Evolutionary conservation across 768 basidiomycete species (phyloP).

Genomic region (Boletus sensibilis): DNA sequence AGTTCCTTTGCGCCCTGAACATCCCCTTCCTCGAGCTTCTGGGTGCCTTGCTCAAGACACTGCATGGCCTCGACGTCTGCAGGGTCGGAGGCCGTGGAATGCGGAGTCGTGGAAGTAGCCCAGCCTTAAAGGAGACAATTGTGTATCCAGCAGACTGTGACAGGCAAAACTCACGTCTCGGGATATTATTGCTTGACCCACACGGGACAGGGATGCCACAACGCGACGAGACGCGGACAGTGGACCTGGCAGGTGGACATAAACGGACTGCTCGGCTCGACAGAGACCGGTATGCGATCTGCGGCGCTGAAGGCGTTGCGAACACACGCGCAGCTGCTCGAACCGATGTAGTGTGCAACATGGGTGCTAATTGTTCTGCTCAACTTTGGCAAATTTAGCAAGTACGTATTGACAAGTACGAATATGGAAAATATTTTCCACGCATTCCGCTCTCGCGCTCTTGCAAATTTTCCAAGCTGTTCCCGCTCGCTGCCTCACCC

Average conservation of each 20-base stretch:
- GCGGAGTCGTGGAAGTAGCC: slow-evolving; percentile 77
- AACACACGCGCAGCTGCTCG: slow-evolving; percentile 20
- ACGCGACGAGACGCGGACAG: slow-evolving; percentile 9
- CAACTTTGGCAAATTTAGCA: slow-evolving; percentile 17
- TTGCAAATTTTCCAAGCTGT: slow-evolving; percentile 28
- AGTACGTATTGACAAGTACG: background rate
- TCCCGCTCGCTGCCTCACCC: slow-evolving; percentile 19
- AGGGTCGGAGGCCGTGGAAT: slow-evolving; percentile 81
- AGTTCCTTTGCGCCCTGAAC: slow-evolving; percentile 73
- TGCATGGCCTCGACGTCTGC: slow-evolving; percentile 76
- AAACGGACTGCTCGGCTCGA: slow-evolving; percentile 24
- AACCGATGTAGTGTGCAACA: slow-evolving; percentile 21
- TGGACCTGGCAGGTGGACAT: slow-evolving; percentile 20
- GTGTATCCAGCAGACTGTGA: slow-evolving; percentile 8
- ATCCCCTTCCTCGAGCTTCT: slow-evolving; percentile 84
- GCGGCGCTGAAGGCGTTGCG: slow-evolving; percentile 24
- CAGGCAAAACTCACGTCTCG: slow-evolving; percentile 31
- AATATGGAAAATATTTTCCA: slow-evolving; percentile 21
- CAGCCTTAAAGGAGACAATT: slow-evolving; percentile 44
- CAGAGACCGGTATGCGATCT: slow-evolving; percentile 20
- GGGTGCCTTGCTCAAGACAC: slow-evolving; percentile 80
- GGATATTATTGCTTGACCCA: slow-evolving; percentile 4
- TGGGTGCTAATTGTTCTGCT: slow-evolving; percentile 31
- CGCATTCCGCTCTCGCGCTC: slow-evolving; percentile 21
- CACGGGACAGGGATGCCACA: slow-evolving; percentile 3